Base-by-base conservation (phyloP, 2,329 filamentous ascomycete genomes). In the Fusarium xyrophilum region DNA sequence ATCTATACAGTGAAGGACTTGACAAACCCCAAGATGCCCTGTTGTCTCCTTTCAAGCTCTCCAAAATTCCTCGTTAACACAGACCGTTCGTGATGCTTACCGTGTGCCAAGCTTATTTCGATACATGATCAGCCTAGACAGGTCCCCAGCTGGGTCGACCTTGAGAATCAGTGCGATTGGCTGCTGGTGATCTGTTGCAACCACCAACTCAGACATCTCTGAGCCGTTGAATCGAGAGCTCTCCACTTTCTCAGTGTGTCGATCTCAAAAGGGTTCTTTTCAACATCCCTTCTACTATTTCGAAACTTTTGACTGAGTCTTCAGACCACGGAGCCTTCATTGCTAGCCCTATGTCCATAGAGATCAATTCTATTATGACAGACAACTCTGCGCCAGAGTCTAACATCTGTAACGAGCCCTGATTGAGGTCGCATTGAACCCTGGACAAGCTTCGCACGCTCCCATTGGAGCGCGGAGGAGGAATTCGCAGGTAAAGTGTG, bases 101-200 rank as follows among this genome's bases (percentile, higher is more conserved):
- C 42, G 51, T 68, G 61, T 52, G 65, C 35, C 61, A 55, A 68
- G 65, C 43, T 69, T 52, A 62, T 66, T 48, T 69, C 33, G 61
- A 62, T 65, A 65, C 65, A 68, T 68, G 65, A 69, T 69, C 65
- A 68, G 28, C 44, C 48, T 47, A 56, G 65, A 68, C 53, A 68
- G 65, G 56, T 68, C 56, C 63, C 54, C 40, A 55, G 67, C 55
- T 71, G 57, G 64, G 59, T 70, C 64, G 44, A 64, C 70, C 55
- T 69, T 59, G 48, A 54, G 51, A 56, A 44, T 44, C 54, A 27
- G 61, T 52, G 65, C 61, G 60, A 73, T 73, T 74, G 72, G 72
- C 63, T 66, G 57, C 59, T 56, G 47, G 40, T 56, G 44, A 55
- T 63, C 53, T 68, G 40, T 53, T 65, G 60, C 58, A 67, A 65